A percentile compares a stretch with the other conserved stretches of the same genome.
phyloP scores from a whole-genome alignment of 2,329 filamentous ascomycete species.

The Fusarium sulawesiense region DNA sequence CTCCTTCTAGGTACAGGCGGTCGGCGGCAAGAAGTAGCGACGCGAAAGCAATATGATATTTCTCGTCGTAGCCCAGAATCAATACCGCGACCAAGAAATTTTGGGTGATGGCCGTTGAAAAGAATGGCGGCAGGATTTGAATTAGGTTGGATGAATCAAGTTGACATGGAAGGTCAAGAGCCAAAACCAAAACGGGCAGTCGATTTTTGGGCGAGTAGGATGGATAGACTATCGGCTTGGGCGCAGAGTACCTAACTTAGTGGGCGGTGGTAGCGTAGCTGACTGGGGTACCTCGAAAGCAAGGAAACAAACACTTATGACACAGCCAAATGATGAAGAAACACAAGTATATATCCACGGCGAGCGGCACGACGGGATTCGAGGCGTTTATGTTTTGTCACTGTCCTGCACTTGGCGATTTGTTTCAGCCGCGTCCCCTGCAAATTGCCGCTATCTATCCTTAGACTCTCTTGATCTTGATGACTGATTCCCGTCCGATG shows the following conservation, averaged over 20 bases:
- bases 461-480: background rate
- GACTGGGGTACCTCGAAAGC: constrained; percentile 33
- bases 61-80: background rate
- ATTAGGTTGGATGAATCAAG: constrained; percentile 11
- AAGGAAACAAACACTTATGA: constrained; percentile 22
- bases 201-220: constrained; percentile 15
- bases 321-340: constrained; percentile 14
- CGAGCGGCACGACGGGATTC: background rate
- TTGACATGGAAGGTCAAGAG: background rate
- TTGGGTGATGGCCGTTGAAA: constrained; percentile 23
- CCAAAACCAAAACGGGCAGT: constrained; percentile 34
- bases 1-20: background rate
- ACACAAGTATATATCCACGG: constrained; percentile 34
- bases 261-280: constrained; percentile 3
- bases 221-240: constrained; percentile 29
- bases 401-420: background rate
- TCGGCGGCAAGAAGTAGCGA: background rate
- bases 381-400: constrained; percentile 35
- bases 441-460: constrained; percentile 8
- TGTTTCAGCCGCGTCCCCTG: constrained; percentile 37
- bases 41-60: background rate
- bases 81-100: constrained; percentile 16
- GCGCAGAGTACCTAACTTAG: background rate
- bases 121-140: constrained; percentile 24
- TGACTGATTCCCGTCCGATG: background rate